phyloP scores from a whole-genome alignment of 2,329 filamentous ascomycete species.

The Lachnum nothofagi region DNA sequence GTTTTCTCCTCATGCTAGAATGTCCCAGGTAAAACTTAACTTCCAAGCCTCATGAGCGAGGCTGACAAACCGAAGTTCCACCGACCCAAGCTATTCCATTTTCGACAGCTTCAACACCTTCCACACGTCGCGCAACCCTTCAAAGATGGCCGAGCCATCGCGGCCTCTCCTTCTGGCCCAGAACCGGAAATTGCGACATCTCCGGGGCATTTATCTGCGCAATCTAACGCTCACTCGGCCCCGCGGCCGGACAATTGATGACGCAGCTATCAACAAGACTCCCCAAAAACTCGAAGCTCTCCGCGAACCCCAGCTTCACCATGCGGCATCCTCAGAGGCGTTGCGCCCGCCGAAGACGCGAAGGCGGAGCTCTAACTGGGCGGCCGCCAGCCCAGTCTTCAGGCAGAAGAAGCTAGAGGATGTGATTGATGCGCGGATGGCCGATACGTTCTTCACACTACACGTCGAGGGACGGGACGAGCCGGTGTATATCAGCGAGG shows the following conservation, averaged over 20 bases:
- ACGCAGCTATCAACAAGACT: slow-evolving; percentile 62
- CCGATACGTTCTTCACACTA: slow-evolving; percentile 84
- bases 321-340: slow-evolving; percentile 52
- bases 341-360: slow-evolving; percentile 42
- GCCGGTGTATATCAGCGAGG: slow-evolving; percentile 87
- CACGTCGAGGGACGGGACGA: slow-evolving; percentile 62
- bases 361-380: slow-evolving; percentile 60
- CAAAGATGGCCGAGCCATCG: slow-evolving; percentile 30
- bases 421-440: slow-evolving; percentile 65
- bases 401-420: slow-evolving; percentile 73
- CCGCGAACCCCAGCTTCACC: slow-evolving; percentile 47
- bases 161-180: slow-evolving; percentile 54
- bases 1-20: no score
- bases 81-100: not conserved
- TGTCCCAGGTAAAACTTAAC: not conserved
- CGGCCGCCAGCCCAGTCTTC: slow-evolving; percentile 50
- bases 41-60: slow-evolving; percentile 9
- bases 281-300: slow-evolving; percentile 57
- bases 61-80: slow-evolving; percentile 10
- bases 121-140: slow-evolving; percentile 1
- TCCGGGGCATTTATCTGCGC: slow-evolving; percentile 79
- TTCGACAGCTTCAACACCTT: slow-evolving; percentile 6
- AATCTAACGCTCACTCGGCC: slow-evolving; percentile 68
- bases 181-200: slow-evolving; percentile 84
- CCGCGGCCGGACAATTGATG: slow-evolving; percentile 63